A percentile compares a stretch with the other conserved stretches of the same genome.
phyloP scores from a whole-genome alignment of 2,329 filamentous ascomycete species.

The Penicillium griseofulvum region DNA sequence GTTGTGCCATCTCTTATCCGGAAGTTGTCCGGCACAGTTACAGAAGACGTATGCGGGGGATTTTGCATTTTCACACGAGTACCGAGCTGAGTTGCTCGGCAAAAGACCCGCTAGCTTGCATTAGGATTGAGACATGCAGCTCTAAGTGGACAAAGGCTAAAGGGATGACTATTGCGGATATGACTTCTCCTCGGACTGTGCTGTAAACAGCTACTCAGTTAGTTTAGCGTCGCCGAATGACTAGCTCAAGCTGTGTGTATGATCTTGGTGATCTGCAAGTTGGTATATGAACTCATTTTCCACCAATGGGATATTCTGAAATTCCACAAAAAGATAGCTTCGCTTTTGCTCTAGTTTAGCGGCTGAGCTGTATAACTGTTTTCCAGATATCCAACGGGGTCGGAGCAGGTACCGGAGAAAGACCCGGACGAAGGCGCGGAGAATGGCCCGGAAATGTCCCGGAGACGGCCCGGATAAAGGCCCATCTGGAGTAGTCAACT shows the following conservation, averaged over 20 bases:
- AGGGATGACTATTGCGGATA: background rate
- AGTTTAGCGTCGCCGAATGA: constrained; percentile 41
- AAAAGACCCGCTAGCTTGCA: constrained; percentile 43
- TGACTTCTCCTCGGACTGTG: constrained; percentile 24
- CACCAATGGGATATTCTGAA: constrained; percentile 47
- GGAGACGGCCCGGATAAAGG: background rate
- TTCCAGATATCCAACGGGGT: background rate
- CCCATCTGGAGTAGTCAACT: background rate
- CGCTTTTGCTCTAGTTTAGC: no score
- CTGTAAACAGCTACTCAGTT: constrained; percentile 18
- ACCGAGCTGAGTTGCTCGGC: constrained; percentile 41
- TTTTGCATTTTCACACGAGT: constrained; percentile 42
- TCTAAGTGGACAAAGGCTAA: constrained; percentile 39
- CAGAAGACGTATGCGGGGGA: constrained; percentile 49
- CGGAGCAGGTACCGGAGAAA: background rate
- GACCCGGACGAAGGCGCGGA: background rate
- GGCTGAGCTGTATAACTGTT: no score
- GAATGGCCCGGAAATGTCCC: background rate
- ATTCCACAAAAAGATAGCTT: constrained; percentile 32
- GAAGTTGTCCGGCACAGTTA: constrained; percentile 44
- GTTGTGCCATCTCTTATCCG: constrained; percentile 42
- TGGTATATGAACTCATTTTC: constrained; percentile 48
- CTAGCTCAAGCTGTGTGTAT: constrained; percentile 42
- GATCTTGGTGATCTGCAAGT: constrained; percentile 45
- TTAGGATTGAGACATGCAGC: constrained; percentile 46